Percentiles rank a stretch among this genome's conserved stretches.
These are phyloP conservation scores for Fusarium nurragi DNA, from an alignment of 2,329 filamentous ascomycete genomes.

Conservation along the genomic window DNA sequence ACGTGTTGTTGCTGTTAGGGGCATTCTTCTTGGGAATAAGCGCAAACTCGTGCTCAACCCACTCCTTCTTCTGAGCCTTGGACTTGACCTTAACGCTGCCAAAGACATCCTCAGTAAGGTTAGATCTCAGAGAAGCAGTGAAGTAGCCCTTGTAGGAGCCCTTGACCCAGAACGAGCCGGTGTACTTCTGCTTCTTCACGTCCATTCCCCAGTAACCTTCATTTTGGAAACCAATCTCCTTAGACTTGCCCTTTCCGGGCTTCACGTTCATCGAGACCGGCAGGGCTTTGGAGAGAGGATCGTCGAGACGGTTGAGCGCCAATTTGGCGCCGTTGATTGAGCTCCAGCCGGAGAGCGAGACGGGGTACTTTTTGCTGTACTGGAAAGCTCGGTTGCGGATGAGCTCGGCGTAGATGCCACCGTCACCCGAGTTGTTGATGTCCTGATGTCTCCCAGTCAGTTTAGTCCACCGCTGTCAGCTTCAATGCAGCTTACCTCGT, in stretches of 20 bases:
- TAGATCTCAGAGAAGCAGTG: constrained; percentile 58
- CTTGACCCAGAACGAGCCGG: constrained; percentile 63
- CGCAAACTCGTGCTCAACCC: constrained; percentile 62
- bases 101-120: constrained; percentile 56
- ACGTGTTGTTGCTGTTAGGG: constrained; percentile 65
- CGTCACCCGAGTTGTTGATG: constrained; percentile 75
- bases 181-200: constrained; percentile 58
- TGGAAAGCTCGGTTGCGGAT: constrained; percentile 78
- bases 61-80: constrained; percentile 52
- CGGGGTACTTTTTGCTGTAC: constrained; percentile 54
- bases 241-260: constrained; percentile 41
- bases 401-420: constrained; percentile 77
- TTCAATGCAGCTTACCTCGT: constrained; percentile 48
- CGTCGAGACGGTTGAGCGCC: constrained; percentile 56
- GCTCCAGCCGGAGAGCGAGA: constrained; percentile 58
- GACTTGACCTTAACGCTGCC: constrained; percentile 59
- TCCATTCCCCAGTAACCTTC: constrained; percentile 68
- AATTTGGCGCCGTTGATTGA: constrained; percentile 56
- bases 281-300: constrained; percentile 62
- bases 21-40: constrained; percentile 57
- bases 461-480: neutral
- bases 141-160: constrained; percentile 59
- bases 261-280: constrained; percentile 61
- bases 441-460: constrained; percentile 52
- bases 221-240: constrained; percentile 59